Evolutionary conservation across 805 yeast genomes (phyloP), one percentile per base, ranked within the genome.

Genomic region (Starmerella bombicola): DNA sequence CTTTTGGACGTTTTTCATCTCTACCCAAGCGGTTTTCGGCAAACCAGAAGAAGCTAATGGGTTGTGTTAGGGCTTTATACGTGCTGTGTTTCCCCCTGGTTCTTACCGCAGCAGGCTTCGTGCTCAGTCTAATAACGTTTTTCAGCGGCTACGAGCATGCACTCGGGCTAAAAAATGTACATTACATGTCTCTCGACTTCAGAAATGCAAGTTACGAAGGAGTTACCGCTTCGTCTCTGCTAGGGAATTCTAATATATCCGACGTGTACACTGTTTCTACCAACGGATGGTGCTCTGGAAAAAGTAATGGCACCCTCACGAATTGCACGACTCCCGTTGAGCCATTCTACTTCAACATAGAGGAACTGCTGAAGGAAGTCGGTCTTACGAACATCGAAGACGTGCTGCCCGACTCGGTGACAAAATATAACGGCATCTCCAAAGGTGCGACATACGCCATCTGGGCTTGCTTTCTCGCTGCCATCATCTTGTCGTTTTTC

Each of bases 231-330:
- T 29, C 45, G 4, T 15, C 32, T 6, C n/a, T 38, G 5, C 23
- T 30, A 8, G 23, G 21, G 5, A 2, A 34, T 6, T 47, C 65
- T 3, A 71, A 70, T 2, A 50, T 74, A 7, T 56, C 70, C 3
- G 68, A 67, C 32, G 62, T 69, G 22, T 72, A 71, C 49, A 65
- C 71, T 13, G 61, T 75, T 25, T 80, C 82, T 28, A 59, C 73
- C 49, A 77, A 79, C 72, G 78, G 79, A 19, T 76, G 73, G 59
- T 78, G 85, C 57, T 51, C 63, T 40, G 78, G 76, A 8, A 1
- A 16, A 18, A 48, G 53, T 41, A 37, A 49, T 43, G 34, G 45
- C 24, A 35, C 50, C 37, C 58, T 49, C 29, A 55, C 23, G 43
- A 43, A 29, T 51, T 81, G 93, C 58, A 61, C 71, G 13, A 52